Percentiles rank a stretch among this genome's conserved stretches.
These are phyloP conservation scores for Erodium trifolium DNA, from an alignment of 441 rosid species.

Conservation along the genomic window DNA sequence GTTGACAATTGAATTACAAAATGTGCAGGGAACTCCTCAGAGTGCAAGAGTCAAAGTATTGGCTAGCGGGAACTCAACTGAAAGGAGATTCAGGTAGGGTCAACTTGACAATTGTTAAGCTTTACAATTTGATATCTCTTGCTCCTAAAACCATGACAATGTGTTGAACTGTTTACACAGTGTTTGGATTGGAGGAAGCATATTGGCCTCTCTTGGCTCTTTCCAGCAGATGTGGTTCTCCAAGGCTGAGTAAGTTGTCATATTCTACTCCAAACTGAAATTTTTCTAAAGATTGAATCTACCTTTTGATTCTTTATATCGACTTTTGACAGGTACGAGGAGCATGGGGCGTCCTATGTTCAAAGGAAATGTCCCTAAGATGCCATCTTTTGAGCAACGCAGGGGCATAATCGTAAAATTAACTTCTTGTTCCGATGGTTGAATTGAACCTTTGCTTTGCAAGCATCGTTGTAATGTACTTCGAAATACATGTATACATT, in stretches of 20 bases:
- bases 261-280: not conserved
- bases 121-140: not conserved
- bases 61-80: slow-evolving; percentile 95
- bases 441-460: too few species aligned
- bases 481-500: too few species aligned
- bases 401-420: too few species aligned
- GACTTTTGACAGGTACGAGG: too few species aligned
- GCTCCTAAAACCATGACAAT: not conserved
- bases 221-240: slow-evolving; percentile 99
- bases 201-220: slow-evolving; percentile 95
- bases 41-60: slow-evolving; percentile 94
- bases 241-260: slow-evolving; percentile 70
- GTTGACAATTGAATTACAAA: slow-evolving; percentile 16
- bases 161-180: slow-evolving; percentile 32
- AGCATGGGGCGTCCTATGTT: too few species aligned
- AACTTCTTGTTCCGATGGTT: too few species aligned
- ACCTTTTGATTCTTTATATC: too few species aligned
- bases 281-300: too few species aligned
- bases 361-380: too few species aligned
- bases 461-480: too few species aligned
- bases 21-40: slow-evolving; percentile 88
- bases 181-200: slow-evolving; percentile 97
- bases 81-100: slow-evolving; percentile 89
- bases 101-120: too few species aligned
- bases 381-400: too few species aligned